Percentiles rank a stretch among this genome's conserved stretches.
These are phyloP conservation scores for Solanum bulbocastanum DNA, from an alignment of 257 asterid genomes.

Conservation along the genomic window DNA sequence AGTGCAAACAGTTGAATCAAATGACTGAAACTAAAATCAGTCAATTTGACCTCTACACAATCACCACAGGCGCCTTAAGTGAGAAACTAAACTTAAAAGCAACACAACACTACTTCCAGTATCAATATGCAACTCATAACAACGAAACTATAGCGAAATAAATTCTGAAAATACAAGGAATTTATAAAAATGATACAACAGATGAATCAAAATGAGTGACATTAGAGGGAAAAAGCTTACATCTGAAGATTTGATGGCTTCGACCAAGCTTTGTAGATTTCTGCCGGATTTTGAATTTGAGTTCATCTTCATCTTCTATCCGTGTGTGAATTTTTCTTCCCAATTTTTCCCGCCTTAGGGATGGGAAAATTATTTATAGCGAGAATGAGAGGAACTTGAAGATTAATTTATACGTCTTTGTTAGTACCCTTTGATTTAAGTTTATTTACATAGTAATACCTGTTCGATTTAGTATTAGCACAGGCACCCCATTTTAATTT, in stretches of 20 bases:
- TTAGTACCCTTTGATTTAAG: neutral
- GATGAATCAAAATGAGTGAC: neutral
- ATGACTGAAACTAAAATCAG: neutral
- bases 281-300: constrained; percentile 20
- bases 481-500: neutral
- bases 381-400: neutral
- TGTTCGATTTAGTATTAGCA: neutral
- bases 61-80: neutral
- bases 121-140: neutral
- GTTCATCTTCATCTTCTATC: constrained; percentile 22
- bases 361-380: neutral
- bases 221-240: constrained; percentile 21
- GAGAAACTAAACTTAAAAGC: neutral
- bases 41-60: neutral
- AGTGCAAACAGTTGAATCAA: neutral
- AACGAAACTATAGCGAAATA: neutral
- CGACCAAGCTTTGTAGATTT: constrained; percentile 39
- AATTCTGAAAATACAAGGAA: neutral
- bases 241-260: constrained; percentile 60
- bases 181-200: neutral
- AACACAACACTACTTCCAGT: neutral
- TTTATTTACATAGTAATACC: neutral
- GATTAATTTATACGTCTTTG: neutral
- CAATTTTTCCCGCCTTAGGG: constrained; percentile 30
- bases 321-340: neutral